Percentiles rank a stretch among this genome's conserved stretches.
phyloP scores from a whole-genome alignment of 345 rosid genomes.

The Salix arbutifolia region DNA sequence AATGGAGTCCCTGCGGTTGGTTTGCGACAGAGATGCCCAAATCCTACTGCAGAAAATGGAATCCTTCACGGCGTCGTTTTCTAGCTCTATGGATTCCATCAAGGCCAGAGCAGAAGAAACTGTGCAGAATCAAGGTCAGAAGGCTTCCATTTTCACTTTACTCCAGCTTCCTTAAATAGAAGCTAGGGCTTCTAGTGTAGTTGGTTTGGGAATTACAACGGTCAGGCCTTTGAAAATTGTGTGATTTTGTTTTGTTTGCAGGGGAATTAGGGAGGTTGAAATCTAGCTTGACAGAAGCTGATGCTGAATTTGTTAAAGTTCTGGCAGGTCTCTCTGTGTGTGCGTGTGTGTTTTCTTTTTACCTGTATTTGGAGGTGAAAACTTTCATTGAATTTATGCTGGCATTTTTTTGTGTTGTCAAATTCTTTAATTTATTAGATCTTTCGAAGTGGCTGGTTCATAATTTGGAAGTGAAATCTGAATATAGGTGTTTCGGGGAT shows the following conservation, averaged over 20 bases:
- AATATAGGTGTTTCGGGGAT: neutral
- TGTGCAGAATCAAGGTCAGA: slow-evolving; percentile 50
- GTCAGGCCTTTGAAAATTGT: neutral
- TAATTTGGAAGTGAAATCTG: neutral
- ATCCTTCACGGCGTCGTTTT: slow-evolving; percentile 45
- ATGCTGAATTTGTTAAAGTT: slow-evolving; percentile 68
- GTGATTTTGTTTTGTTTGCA: slow-evolving; percentile 16
- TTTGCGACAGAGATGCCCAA: slow-evolving; percentile 40
- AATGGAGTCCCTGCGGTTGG: slow-evolving; percentile 55
- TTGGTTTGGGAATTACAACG: neutral
- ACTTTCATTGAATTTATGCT: neutral
- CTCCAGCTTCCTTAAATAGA: neutral
- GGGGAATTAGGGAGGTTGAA: slow-evolving; percentile 54
- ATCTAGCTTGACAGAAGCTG: slow-evolving; percentile 66
- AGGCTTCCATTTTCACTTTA: neutral
- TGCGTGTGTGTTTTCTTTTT: neutral
- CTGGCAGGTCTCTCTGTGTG: slow-evolving; percentile 47
- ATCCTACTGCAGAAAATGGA: slow-evolving; percentile 42
- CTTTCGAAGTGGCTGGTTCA: neutral
- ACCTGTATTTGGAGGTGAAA: neutral
- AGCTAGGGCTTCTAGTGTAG: neutral
- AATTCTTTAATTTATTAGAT: neutral
- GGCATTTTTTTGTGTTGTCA: neutral
- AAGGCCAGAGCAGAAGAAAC: slow-evolving; percentile 46
- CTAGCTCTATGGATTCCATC: slow-evolving; percentile 38